Evolutionary conservation across 768 basidiomycete genomes (phyloP).

Genomic region (Podaxis rugospora): DNA sequence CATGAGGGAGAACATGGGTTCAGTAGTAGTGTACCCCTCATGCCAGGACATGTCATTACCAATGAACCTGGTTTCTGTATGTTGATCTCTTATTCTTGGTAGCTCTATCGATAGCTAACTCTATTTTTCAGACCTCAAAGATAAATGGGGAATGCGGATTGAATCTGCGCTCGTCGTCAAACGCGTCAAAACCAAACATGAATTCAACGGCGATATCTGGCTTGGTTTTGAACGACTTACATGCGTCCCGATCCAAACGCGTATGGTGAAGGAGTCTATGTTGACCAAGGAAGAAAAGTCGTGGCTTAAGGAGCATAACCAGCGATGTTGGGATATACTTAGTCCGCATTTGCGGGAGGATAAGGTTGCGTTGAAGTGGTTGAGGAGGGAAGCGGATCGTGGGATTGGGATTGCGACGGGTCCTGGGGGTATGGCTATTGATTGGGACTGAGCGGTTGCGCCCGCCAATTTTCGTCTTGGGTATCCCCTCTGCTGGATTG

Average conservation of each 20-base stretch:
- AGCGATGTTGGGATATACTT: slow-evolving; percentile 60
- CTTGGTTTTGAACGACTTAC: slow-evolving; percentile 90
- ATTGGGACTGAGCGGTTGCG: slow-evolving; percentile 60
- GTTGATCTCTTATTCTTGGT: slow-evolving; percentile 24
- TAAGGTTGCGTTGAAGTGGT: slow-evolving; percentile 77
- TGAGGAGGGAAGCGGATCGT: slow-evolving; percentile 71
- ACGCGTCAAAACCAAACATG: slow-evolving; percentile 63
- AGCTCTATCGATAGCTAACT: slow-evolving; percentile 9
- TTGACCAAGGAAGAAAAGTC: slow-evolving; percentile 80
- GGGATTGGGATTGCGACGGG: slow-evolving; percentile 68
- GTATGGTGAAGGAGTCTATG: slow-evolving; percentile 82
- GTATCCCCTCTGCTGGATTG: not conserved
- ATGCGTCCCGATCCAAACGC: slow-evolving; percentile 89
- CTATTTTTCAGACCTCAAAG: slow-evolving; percentile 54
- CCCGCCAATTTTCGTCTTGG: no score
- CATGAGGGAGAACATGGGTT: slow-evolving; percentile 86
- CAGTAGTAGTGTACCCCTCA: slow-evolving; percentile 60
- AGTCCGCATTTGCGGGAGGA: slow-evolving; percentile 68
- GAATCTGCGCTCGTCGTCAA: slow-evolving; percentile 82
- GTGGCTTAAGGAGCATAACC: slow-evolving; percentile 92
- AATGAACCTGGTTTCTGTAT: slow-evolving; percentile 93
- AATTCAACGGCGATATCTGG: slow-evolving; percentile 75
- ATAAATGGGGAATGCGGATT: slow-evolving; percentile 86
- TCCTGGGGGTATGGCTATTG: slow-evolving; percentile 70
- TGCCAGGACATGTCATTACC: slow-evolving; percentile 86